A percentile compares a stretch with the other conserved stretches of the same genome.
Conservation (phyloP, 192 early-diverging fungal species). For the Coemansia sp. region DNA sequence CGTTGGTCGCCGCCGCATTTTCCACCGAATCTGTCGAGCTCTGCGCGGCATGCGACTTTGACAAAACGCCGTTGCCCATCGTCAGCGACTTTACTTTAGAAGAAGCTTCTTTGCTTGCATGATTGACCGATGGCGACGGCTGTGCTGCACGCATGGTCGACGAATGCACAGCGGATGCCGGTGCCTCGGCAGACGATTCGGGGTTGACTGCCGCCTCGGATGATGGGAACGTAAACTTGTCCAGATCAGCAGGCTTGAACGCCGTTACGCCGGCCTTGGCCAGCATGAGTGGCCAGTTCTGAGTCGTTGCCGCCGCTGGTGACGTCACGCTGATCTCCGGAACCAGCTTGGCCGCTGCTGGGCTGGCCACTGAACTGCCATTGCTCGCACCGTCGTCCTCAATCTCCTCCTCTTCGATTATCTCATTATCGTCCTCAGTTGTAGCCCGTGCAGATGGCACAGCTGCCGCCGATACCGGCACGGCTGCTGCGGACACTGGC, state of each 20-base stretch:
- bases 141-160: neutral
- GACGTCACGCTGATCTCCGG: neutral
- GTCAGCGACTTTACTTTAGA: slow-evolving; percentile 6
- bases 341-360: neutral
- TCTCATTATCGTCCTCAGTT: slow-evolving; percentile 6
- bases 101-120: neutral
- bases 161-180: neutral
- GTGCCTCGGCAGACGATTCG: neutral
- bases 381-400: slow-evolving; percentile 4
- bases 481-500: neutral
- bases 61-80: slow-evolving; percentile 3
- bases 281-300: slow-evolving; percentile 29
- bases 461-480: neutral
- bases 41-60: slow-evolving; percentile 7
- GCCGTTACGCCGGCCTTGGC: slow-evolving; percentile 25
- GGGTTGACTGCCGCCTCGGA: slow-evolving; percentile 35
- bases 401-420: slow-evolving; percentile 28
- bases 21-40: slow-evolving; percentile 6
- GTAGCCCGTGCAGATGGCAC: neutral
- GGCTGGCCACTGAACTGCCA: neutral
- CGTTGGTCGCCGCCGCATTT: neutral
- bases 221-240: slow-evolving; percentile 52
- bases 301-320: too few species aligned
- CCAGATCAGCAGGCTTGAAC: slow-evolving; percentile 48
- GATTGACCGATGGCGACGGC: neutral